phyloP scores from a whole-genome alignment of 768 basidiomycete species.

The Paxillus ammoniavirescens region DNA sequence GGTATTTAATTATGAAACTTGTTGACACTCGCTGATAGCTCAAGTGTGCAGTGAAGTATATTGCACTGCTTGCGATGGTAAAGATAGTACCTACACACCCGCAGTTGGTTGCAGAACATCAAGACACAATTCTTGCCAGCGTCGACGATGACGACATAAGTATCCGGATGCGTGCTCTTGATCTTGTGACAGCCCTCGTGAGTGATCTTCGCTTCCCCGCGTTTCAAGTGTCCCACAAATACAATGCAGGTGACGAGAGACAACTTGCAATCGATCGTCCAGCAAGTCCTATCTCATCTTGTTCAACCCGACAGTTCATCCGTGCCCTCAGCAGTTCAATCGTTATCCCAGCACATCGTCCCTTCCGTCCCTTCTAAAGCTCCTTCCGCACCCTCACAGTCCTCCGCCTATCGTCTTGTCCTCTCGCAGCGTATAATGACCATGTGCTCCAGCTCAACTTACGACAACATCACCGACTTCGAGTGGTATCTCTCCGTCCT shows the following conservation, averaged over 20 bases:
- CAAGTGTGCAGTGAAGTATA: slow-evolving; percentile 83
- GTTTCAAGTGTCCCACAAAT: not conserved
- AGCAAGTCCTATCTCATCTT: slow-evolving; percentile 86
- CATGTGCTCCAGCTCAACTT: slow-evolving; percentile 83
- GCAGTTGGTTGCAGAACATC: slow-evolving; percentile 86
- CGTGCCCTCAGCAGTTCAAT: slow-evolving; percentile 56
- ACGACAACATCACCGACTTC: slow-evolving; percentile 87
- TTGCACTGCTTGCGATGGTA: slow-evolving; percentile 90
- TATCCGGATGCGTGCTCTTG: slow-evolving; percentile 93
- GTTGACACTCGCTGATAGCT: slow-evolving; percentile 14
- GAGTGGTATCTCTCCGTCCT: slow-evolving; percentile 98
- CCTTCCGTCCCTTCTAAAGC: slow-evolving; percentile 37
- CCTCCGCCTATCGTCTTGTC: slow-evolving; percentile 82
- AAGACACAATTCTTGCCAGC: slow-evolving; percentile 86
- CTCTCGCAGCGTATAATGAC: slow-evolving; percentile 79
- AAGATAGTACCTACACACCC: slow-evolving; percentile 95
- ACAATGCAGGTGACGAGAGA: slow-evolving; percentile 66
- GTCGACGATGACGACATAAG: slow-evolving; percentile 93
- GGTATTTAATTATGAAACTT: slow-evolving; percentile 33
- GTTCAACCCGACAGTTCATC: slow-evolving; percentile 55
- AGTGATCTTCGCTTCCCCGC: slow-evolving; percentile 12
- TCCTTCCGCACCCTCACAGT: slow-evolving; percentile 57
- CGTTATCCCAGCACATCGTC: slow-evolving; percentile 51
- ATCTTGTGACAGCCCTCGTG: slow-evolving; percentile 93
- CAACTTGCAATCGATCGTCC: slow-evolving; percentile 87